These are phyloP conservation scores for Solanum microdontum DNA, from an alignment of 257 asterid genomes.

Conservation along the genomic window DNA sequence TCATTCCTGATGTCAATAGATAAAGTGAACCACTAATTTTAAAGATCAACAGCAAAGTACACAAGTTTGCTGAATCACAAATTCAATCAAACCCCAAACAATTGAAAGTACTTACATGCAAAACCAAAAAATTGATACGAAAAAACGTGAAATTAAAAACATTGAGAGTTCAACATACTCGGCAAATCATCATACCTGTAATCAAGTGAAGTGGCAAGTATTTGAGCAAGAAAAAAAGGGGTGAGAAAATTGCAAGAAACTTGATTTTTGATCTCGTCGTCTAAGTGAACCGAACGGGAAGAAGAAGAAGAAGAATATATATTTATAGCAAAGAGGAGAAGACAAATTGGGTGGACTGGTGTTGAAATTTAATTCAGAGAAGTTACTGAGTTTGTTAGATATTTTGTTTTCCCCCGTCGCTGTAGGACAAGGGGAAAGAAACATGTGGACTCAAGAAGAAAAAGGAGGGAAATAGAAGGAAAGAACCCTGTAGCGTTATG, in stretches of 20 bases:
- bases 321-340: neutral
- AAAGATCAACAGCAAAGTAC: neutral
- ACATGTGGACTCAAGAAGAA: neutral
- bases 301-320: neutral
- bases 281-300: neutral
- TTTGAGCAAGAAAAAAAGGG: no score
- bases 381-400: neutral
- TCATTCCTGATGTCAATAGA: neutral
- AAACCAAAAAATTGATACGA: neutral
- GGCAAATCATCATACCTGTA: neutral
- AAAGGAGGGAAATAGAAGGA: neutral
- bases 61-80: neutral
- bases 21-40: neutral
- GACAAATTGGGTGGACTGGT: neutral
- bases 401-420: neutral
- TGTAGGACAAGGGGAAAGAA: neutral
- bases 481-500: neutral
- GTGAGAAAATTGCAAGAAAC: neutral
- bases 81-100: neutral
- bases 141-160: neutral
- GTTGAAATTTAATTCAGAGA: neutral
- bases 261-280: neutral
- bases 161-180: neutral
- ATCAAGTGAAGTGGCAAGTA: neutral
- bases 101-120: neutral